Conservation (phyloP, 164 flowering plant species). For the Vitis rotundifolia region DNA sequence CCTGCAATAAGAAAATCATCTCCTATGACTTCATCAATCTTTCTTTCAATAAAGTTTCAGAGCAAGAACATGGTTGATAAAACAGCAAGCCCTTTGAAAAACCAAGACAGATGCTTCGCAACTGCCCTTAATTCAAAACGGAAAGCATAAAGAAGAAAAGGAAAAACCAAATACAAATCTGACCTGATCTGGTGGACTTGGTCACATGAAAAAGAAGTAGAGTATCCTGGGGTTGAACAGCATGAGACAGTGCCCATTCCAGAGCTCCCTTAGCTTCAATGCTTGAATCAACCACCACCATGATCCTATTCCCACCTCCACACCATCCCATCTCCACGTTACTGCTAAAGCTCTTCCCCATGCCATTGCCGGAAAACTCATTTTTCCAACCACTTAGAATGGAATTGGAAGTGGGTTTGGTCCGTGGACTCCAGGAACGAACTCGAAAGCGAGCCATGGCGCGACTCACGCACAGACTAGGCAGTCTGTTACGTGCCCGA, state of each 20-base stretch:
- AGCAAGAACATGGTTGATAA: too few species aligned
- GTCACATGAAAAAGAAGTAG: conserved; percentile 31
- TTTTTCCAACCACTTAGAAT: neutral
- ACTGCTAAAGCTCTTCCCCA: neutral
- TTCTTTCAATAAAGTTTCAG: too few species aligned
- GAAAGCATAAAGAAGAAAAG: neutral
- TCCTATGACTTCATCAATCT: too few species aligned
- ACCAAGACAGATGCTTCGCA: neutral
- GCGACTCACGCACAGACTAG: conserved; percentile 10
- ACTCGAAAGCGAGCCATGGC: conserved; percentile 14
- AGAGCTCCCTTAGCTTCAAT: conserved; percentile 41
- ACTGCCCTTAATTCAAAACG: neutral
- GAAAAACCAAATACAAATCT: neutral
- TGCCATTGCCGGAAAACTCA: conserved; percentile 12
- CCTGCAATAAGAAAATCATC: conserved; percentile 1
- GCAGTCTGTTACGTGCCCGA: conserved; percentile 6
- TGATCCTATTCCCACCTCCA: conserved; percentile 23
- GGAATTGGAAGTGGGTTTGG: conserved; percentile 1
- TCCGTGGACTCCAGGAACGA: conserved; percentile 10
- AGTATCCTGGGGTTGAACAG: conserved; percentile 35
- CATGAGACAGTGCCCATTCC: conserved; percentile 45
- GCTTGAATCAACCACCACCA: conserved; percentile 45
- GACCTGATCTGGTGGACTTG: conserved; percentile 23
- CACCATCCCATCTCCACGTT: conserved; percentile 5
- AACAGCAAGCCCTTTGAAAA: too few species aligned